phyloP scores from a whole-genome alignment of 2,329 filamentous ascomycete species.

The Sporothrix pallida region DNA sequence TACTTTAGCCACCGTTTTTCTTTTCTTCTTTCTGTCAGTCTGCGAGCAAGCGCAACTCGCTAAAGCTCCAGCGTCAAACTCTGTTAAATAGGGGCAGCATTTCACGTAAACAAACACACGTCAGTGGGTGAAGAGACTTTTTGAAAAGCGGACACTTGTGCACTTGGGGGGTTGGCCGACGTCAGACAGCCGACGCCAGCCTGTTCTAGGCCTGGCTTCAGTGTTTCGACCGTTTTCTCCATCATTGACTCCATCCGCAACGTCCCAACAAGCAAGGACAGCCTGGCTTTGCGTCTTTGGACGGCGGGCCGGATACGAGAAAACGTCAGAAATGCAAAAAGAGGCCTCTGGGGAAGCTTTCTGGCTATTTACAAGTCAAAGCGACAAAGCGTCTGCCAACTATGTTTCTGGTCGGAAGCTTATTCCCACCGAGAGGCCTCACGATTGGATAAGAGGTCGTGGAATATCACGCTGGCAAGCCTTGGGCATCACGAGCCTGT shows the following conservation, averaged over 20 bases:
- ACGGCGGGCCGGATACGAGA: conserved; percentile 24
- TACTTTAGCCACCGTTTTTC: neutral
- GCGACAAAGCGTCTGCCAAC: conserved; percentile 2
- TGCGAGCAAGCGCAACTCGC: no score
- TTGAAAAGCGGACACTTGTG: neutral
- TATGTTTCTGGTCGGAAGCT: neutral
- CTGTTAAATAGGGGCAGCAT: neutral
- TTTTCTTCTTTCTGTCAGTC: no score
- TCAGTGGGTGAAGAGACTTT: neutral
- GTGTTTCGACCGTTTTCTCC: neutral
- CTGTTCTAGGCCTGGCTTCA: neutral
- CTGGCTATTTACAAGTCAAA: neutral
- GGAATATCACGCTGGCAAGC: neutral
- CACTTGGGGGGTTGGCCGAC: neutral
- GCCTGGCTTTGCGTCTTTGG: neutral
- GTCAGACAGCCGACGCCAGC: neutral
- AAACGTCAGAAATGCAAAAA: neutral
- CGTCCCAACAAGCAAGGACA: conserved; percentile 16
- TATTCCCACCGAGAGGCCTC: conserved; percentile 2
- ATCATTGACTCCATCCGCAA: neutral
- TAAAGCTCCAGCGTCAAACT: neutral
- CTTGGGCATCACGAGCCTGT: conserved; percentile 11
- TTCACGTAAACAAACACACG: conserved; percentile 14
- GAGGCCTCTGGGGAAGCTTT: conserved; percentile 14
- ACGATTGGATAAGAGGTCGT: neutral